A percentile compares a stretch with the other conserved stretches of the same genome.
Evolutionary conservation across 192 early-diverging fungal species (phyloP).

Genomic region (Phycomyces nitens): DNA sequence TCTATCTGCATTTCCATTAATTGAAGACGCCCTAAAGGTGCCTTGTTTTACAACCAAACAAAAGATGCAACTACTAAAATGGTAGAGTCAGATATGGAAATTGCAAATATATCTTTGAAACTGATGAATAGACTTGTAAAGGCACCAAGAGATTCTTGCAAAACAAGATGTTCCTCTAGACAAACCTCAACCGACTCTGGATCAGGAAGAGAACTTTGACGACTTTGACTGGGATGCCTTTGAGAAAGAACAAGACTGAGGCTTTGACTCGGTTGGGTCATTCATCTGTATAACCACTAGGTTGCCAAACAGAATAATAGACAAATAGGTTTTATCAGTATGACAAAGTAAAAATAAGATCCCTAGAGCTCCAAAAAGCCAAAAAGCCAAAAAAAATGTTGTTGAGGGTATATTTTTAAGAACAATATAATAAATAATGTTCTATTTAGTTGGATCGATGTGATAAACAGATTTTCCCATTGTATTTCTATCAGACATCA

Average conservation of each 20-base stretch:
- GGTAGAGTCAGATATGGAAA: conserved; percentile 1
- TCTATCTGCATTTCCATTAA: conserved; percentile 29
- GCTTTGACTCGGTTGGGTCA: not conserved
- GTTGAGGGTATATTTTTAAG: too few relatives aligned
- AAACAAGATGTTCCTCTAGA: conserved; percentile 16
- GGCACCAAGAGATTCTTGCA: conserved; percentile 36
- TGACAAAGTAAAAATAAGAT: too few relatives aligned
- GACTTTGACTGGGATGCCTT: conserved; percentile 37
- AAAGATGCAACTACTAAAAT: conserved; percentile 32
- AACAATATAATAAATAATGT: too few relatives aligned
- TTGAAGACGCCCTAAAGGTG: conserved; percentile 39
- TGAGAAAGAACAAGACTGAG: conserved; percentile 17
- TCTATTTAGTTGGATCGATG: too few relatives aligned
- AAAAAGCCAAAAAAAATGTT: too few relatives aligned
- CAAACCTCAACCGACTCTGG: not conserved
- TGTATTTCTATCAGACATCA: too few relatives aligned
- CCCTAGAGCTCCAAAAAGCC: too few relatives aligned
- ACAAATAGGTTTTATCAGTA: too few relatives aligned
- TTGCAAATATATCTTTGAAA: not conserved
- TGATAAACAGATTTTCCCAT: too few relatives aligned
- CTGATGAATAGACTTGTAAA: not conserved
- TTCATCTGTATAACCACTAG: too few relatives aligned
- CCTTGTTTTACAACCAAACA: conserved; percentile 41
- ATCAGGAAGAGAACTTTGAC: conserved; percentile 24
- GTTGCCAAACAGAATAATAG: too few relatives aligned